Evolutionary conservation across 768 basidiomycete species (phyloP), one percentile per base, ranked within the genome.

Genomic region (Rhizopogon roseolus): DNA sequence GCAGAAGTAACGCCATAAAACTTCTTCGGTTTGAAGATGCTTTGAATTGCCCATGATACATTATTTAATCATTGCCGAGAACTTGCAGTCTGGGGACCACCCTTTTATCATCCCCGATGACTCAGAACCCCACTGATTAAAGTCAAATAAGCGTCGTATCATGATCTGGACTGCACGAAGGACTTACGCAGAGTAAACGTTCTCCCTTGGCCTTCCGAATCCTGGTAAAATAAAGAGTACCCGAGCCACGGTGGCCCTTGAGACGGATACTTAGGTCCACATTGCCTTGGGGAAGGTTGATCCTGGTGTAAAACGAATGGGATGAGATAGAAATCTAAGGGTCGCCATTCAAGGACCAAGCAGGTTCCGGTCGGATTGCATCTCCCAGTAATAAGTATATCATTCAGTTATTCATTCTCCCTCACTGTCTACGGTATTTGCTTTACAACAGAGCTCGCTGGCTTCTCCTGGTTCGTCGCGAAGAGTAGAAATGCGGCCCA

Each of bases 171-270:
- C 3, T 22, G 22, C 22, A 22, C 22, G 22, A 22, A 22, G 5
- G 22, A 52, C 48, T 57, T 66, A 92, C 88, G 63, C 4, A 85
- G 83, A 34, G 78, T 82, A 64, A 88, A 91, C 1, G 79, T 40
- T 78, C 71, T 8, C 87, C 88, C 62, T 90, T 90, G 14, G 77
- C 81, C 70, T 82, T 85, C 41, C 90, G 78, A 53, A 92, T 85
- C 64, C 88, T 90, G 2, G 89, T 91, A 65, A 91, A 91, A 63
- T 91, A 91, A 2, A 91, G 66, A 16, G 88, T 92, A 5, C 90
- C 90, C 19, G 82, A 22, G 83, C 88, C 81, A 73, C 77, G 81
- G 42, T 86, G 82, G 3, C 89, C 89, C 60, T 81, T 85, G 34
- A 92, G 70, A 53, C 87, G 78, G 67, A 89, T 88, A 62, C 85